Evolutionary conservation across 352 stramenopile genomes (phyloP), one percentile per base, ranked within the genome.

Genomic region (Phytophthora macrochlamydospora): DNA sequence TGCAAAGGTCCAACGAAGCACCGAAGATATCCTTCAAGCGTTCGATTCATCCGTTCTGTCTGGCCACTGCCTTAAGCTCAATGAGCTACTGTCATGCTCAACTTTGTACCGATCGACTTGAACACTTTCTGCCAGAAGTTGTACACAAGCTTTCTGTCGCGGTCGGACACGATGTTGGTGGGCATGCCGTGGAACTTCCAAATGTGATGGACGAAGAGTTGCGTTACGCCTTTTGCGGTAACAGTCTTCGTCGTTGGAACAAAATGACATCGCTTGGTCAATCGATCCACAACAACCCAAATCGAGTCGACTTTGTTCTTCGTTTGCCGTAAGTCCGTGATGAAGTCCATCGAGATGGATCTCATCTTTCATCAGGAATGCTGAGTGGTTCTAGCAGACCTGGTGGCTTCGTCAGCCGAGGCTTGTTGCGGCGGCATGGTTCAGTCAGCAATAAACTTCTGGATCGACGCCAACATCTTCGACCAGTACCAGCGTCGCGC

Each of bases 271-370:
- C 66, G 35, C 28, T 66, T 69, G 0, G 56, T 31, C 57, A 73
- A 37, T n/a, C 57, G 29, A 32, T 71, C 63, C 3, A 67, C 33
- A 24, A 67, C 56, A 13, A 65, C 48, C 33, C 43, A 66, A n/a
- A 69, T 61, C 0, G 48, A 53, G 51, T 69, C 32, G 14, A 59
- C 58, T 44, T 51, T 18, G 5, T 14, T 46, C 14, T 53, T 37
- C 5, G 46, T 38, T 9, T 33, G 5, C 4, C n/a, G 46, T 14
- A 53, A 53, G 33, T 37, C 59, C 0, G 51, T 67, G 33, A 61
- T 67, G 44, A 67, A 67, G 35, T 49, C 46, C 52, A 62, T 68
- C 1, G 35, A 62, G 4, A 68, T 57, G 0, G 53, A 56, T 42
- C 48, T 48, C 52, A 68, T 4, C 53, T 2, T n/a, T 58, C 46